These are phyloP conservation scores for Blastosporella zonata DNA, from an alignment of 1,284 basidiomycete genomes.

Conservation along the genomic window DNA sequence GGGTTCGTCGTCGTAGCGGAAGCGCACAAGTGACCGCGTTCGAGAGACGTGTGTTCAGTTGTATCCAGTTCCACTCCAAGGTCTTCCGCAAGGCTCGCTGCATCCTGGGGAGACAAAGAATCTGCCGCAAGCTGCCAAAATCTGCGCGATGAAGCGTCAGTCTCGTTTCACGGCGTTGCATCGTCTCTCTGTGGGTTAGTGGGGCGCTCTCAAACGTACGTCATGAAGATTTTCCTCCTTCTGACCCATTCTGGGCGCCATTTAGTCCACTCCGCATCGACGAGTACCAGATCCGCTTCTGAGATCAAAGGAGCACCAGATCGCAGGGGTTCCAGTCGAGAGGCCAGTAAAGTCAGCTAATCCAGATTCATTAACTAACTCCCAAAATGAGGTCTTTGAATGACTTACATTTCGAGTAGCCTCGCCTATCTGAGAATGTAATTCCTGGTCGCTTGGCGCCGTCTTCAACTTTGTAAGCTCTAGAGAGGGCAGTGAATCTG, in stretches of 20 bases:
- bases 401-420: slow-evolving; percentile 40
- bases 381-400: neutral
- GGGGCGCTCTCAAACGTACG: slow-evolving; percentile 41
- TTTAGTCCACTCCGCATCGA: slow-evolving; percentile 65
- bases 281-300: slow-evolving; percentile 55
- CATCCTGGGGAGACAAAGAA: slow-evolving; percentile 59
- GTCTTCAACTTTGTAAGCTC: slow-evolving; percentile 63
- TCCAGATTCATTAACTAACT: slow-evolving; percentile 1
- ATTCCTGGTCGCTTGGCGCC: slow-evolving; percentile 66
- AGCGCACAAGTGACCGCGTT: slow-evolving; percentile 47
- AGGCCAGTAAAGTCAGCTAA: slow-evolving; percentile 48
- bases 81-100: slow-evolving; percentile 59
- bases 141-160: slow-evolving; percentile 33
- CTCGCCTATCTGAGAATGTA: slow-evolving; percentile 48
- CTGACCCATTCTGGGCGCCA: slow-evolving; percentile 74
- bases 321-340: slow-evolving; percentile 62
- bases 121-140: slow-evolving; percentile 75
- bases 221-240: slow-evolving; percentile 64
- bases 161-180: neutral
- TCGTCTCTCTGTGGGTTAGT: neutral
- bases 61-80: slow-evolving; percentile 75
- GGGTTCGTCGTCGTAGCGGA: slow-evolving; percentile 25
- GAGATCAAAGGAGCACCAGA: slow-evolving; percentile 65
- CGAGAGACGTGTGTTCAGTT: slow-evolving; percentile 57
- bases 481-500: too few species aligned